Evolutionary conservation across 805 yeast genomes (phyloP), one percentile per base, ranked within the genome.

Genomic region (Zygosaccharomyces pseudorouxii): DNA sequence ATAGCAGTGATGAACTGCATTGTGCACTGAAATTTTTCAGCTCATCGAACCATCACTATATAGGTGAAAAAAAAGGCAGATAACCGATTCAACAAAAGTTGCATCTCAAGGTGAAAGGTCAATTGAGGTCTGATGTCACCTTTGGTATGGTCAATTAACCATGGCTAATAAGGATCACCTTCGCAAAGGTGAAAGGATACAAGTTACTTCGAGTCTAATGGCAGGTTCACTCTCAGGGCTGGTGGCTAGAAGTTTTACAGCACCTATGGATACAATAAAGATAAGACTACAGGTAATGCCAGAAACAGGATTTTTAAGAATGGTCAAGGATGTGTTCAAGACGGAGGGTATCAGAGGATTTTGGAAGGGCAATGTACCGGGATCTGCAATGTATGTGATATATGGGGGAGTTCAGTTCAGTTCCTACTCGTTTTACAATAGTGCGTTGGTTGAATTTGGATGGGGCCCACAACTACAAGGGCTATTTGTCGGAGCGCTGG

Each of bases 351-450:
- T 83, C 0, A 51, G 65, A 3, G 92, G 89, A 0, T 72, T 92
- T n/a, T 93, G 98, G 98, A 90, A 89, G 64, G 99, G 99, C 0
- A 93, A 93, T 62, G 75, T 88, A 0, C 96, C 99, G 0, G 99
- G 98, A 0, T 89, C 89, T 54, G 65, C 81, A 33, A 78, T 93
- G 81, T 93, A 93, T 60, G 71, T 92, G 11, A 55, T 86, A 9
- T 93, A 92, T 59, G 97, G 98, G 10, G 87, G 87, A 0, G 70
- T 79, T 0, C 98, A 93, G 64, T 93, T 93, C 68, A 73, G 92
- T 0, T 69, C 86, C 1, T 87, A 84, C 59, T 73, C 89, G 1
- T 62, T 73, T 0, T 66, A 79, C 28, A 86, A 83, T 62, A 64
- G 65, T 1, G 50, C 75, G 20, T 60, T 71, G 39, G 40, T 45